Evolutionary conservation across 169 alveolate species (phyloP).

Genomic region (Neospora caninum): DNA sequence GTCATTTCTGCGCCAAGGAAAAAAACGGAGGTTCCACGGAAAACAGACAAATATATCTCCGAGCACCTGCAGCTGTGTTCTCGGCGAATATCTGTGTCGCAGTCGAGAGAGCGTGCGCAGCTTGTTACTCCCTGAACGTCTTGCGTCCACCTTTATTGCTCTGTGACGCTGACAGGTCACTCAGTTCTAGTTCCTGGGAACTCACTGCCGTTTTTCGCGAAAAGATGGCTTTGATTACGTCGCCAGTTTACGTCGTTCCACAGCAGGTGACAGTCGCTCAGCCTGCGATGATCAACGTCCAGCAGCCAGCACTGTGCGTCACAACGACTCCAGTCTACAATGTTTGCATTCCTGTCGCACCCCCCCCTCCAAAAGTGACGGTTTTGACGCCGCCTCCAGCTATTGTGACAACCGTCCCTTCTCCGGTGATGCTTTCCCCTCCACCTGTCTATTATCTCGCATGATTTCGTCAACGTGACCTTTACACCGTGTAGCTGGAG

Average conservation of each 20-base stretch:
- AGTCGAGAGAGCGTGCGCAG: no score
- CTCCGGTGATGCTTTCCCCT: not conserved
- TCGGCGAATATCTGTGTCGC: no score
- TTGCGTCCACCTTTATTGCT: no score
- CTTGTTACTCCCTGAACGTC: no score
- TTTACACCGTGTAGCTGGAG: not conserved
- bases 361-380: conserved; percentile 30
- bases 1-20: no score
- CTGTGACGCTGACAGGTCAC: no score
- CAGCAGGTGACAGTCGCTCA: conserved; percentile 44
- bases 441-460: conserved; percentile 21
- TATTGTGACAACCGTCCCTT: conserved; percentile 4
- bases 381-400: conserved; percentile 18
- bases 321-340: conserved; percentile 29
- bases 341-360: conserved; percentile 23
- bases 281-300: conserved; percentile 33
- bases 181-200: not conserved
- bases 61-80: no score
- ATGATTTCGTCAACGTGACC: not conserved
- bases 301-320: conserved; percentile 36
- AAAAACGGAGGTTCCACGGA: no score
- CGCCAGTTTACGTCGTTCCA: conserved; percentile 11
- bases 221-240: not conserved
- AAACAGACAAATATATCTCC: no score
- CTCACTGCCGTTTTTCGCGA: not conserved